Conservation (phyloP, 2,329 filamentous ascomycete genomes). For the Teratosphaeria pseudoeucalypti region DNA sequence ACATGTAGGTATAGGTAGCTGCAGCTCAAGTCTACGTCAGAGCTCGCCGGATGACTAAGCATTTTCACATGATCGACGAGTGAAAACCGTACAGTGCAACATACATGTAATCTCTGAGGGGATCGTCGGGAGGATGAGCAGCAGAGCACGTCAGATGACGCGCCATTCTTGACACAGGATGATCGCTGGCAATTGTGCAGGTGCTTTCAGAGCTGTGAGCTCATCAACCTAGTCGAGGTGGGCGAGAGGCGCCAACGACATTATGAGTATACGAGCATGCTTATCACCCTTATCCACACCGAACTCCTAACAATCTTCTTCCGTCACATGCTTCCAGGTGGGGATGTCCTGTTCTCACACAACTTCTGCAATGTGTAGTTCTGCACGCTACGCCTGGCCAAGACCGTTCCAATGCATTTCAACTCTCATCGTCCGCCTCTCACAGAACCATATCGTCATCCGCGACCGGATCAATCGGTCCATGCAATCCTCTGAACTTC, state of each 20-base stretch:
- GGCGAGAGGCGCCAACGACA: background rate
- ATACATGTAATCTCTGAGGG: too few relatives aligned
- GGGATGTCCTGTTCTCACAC: background rate
- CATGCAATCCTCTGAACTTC: slow-evolving; percentile 9
- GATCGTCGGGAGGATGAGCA: too few relatives aligned
- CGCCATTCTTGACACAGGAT: too few relatives aligned
- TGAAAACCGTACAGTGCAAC: too few relatives aligned
- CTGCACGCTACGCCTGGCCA: background rate
- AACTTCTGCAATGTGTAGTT: background rate
- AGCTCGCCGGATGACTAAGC: background rate
- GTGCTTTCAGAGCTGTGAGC: background rate
- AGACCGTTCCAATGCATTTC: background rate
- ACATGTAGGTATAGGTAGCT: background rate
- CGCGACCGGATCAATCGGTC: background rate
- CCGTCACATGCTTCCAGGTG: background rate
- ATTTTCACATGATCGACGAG: background rate
- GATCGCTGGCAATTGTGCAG: background rate
- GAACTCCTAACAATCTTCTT: background rate
- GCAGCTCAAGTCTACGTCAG: background rate
- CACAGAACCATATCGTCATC: slow-evolving; percentile 25
- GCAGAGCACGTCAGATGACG: too few relatives aligned
- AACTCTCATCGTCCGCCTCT: slow-evolving; percentile 4
- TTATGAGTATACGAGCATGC: background rate
- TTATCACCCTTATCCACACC: background rate
- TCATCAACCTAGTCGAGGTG: too few relatives aligned